Percentiles rank a stretch among this genome's conserved stretches.
Evolutionary conservation across 2,329 filamentous ascomycete genomes (phyloP).

Genomic region (Juglanconis juglandina): DNA sequence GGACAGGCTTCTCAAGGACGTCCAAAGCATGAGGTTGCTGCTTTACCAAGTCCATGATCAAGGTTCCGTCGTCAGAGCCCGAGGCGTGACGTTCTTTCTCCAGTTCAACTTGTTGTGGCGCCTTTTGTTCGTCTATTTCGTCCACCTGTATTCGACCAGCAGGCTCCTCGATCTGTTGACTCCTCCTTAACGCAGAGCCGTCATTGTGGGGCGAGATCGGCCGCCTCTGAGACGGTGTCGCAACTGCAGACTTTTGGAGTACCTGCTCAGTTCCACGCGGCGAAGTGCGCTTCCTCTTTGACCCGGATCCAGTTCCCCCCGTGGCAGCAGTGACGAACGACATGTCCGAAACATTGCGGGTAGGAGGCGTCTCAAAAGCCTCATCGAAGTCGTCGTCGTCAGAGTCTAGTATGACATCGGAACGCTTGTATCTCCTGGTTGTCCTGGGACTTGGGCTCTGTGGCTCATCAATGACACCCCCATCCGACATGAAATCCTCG

Average conservation of each 20-base stretch:
- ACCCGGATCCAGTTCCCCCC: neutral
- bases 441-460: conserved; percentile 21
- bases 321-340: conserved; percentile 25
- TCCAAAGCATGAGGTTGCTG: conserved; percentile 31
- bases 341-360: conserved; percentile 27
- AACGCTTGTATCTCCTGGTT: conserved; percentile 20
- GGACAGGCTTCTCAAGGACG: conserved; percentile 35
- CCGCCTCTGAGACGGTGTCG: neutral
- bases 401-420: conserved; percentile 50
- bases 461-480: conserved; percentile 4
- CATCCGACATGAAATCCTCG: conserved; percentile 3
- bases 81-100: conserved; percentile 23
- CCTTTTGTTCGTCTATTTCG: neutral
- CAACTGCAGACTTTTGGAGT: neutral
- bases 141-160: neutral
- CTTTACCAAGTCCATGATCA: conserved; percentile 36
- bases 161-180: neutral
- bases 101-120: conserved; percentile 15
- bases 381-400: conserved; percentile 38
- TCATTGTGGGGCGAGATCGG: neutral
- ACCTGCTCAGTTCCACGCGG: neutral
- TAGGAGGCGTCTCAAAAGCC: conserved; percentile 44
- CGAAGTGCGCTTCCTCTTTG: conserved; percentile 1
- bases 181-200: neutral
- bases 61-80: conserved; percentile 24